Percentiles rank a stretch among this genome's conserved stretches.
phyloP scores from a whole-genome alignment of 2,329 filamentous ascomycete species.

The Penicillium sp. region DNA sequence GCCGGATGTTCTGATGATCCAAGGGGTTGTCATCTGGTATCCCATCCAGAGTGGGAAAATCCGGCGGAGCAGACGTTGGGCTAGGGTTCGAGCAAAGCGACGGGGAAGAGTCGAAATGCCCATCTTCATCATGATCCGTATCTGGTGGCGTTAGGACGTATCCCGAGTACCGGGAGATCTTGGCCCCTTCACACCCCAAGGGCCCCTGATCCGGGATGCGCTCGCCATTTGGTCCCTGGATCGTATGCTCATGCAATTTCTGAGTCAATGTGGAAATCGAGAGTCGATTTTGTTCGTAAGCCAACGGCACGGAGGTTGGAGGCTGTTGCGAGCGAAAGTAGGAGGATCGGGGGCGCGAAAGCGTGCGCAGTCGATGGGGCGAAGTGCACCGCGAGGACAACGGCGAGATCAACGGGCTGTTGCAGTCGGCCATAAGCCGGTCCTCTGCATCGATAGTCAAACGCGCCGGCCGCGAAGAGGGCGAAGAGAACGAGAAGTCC shows the following conservation, averaged over 20 bases:
- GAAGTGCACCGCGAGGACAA: slow-evolving; percentile 49
- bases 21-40: slow-evolving; percentile 2
- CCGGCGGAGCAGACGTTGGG: slow-evolving; percentile 34
- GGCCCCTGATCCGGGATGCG: slow-evolving; percentile 13
- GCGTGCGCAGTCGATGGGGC: slow-evolving; percentile 39
- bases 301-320: slow-evolving; percentile 50
- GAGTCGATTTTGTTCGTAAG: slow-evolving; percentile 43
- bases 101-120: slow-evolving; percentile 54
- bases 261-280: slow-evolving; percentile 46
- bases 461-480: slow-evolving; percentile 36
- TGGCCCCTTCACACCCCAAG: slow-evolving; percentile 20
- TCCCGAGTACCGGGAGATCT: slow-evolving; percentile 26
- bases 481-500: slow-evolving; percentile 47
- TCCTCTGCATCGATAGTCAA: slow-evolving; percentile 38
- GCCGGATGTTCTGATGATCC: slow-evolving; percentile 34
- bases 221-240: slow-evolving; percentile 30
- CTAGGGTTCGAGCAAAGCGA: slow-evolving; percentile 56
- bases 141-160: slow-evolving; percentile 44
- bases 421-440: slow-evolving; percentile 40
- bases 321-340: slow-evolving; percentile 41
- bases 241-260: slow-evolving; percentile 46
- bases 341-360: slow-evolving; percentile 38
- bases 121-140: slow-evolving; percentile 44
- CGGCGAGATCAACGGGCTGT: slow-evolving; percentile 44
- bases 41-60: slow-evolving; percentile 23